Conservation (phyloP, 2,329 filamentous ascomycete species). For the Parastagonospora avenae region DNA sequence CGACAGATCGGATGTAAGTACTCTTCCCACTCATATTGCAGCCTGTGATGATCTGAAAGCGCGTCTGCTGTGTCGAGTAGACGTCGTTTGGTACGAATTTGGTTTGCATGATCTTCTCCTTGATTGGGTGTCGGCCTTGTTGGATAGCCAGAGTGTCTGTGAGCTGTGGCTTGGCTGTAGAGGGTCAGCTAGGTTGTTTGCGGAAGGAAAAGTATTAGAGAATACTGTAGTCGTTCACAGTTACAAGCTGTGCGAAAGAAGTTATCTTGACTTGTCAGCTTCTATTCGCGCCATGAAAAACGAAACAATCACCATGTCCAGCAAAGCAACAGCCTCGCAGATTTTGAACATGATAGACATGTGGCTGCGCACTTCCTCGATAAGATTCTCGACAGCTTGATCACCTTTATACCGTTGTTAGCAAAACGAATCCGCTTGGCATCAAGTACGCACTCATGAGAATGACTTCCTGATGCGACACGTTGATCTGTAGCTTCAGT, state of each 20-base stretch:
- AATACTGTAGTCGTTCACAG: slow-evolving; percentile 63
- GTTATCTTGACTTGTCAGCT: slow-evolving; percentile 26
- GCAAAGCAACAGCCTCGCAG: slow-evolving; percentile 81
- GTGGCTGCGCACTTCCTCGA: slow-evolving; percentile 72
- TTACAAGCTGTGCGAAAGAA: slow-evolving; percentile 65
- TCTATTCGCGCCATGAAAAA: not conserved
- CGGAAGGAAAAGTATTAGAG: not conserved
- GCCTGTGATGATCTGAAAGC: slow-evolving; percentile 92
- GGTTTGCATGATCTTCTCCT: slow-evolving; percentile 71
- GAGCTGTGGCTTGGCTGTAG: slow-evolving; percentile 67
- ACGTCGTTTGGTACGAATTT: slow-evolving; percentile 89
- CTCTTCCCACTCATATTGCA: slow-evolving; percentile 98
- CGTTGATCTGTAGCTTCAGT: slow-evolving; percentile 63
- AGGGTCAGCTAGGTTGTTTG: slow-evolving; percentile 6
- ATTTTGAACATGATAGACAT: slow-evolving; percentile 79
- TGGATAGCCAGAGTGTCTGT: slow-evolving; percentile 73
- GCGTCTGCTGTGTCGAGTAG: slow-evolving; percentile 77
- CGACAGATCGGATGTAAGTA: slow-evolving; percentile 87
- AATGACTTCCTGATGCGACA: slow-evolving; percentile 83
- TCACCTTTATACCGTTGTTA: slow-evolving; percentile 55
- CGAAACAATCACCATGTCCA: slow-evolving; percentile 72
- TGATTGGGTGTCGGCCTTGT: slow-evolving; percentile 76
- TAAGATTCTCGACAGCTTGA: slow-evolving; percentile 71
- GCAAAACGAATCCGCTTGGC: too few species aligned
- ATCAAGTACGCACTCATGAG: slow-evolving; percentile 63